Base-by-base conservation (phyloP, 768 basidiomycete species). In the Russula foetens region DNA sequence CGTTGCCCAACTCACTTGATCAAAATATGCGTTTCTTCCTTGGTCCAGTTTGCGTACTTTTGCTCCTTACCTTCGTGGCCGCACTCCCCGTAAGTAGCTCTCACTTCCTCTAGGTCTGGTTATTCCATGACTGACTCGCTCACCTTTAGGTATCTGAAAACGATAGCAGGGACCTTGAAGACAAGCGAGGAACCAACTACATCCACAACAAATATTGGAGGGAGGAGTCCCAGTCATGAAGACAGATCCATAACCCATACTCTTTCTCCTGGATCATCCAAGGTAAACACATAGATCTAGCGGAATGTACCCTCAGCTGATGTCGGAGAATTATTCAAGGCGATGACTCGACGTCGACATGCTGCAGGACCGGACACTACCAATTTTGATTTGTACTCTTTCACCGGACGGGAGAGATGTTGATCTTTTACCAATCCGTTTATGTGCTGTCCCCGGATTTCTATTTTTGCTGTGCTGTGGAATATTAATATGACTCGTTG, bases 11-110 rank as follows among this genome's bases (percentile, higher is more conserved):
- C 60, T 17, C 28, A 4, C 24, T 23, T 4, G 1, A 7, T 17
- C 4, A 41, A 0, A 62, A 35, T 19, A 62, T 62, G 60, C 60
- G 60, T 9, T 58, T 62, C 46, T 19, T 58, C 51, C 38, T 47
- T 9, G 39, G 23, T 12, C n/a, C 56, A 0, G 24, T 62, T 39
- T 43, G 28, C 6, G 23, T 45, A 7, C 60, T 62, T 38, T 4
- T 58, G 4, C 23, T 62, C 17, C 56, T 46, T 41, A 4, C 51
- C 9, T 29, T 62, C 26, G 60, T 53, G 2, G 23, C 53, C 24
- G 56, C 60, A 15, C 7, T 1, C 6, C 60, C 60, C 2, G 60
- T 62, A 21, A 62, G 60, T 1, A 19, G 2, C n/a, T 15, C 19
- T 35, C n/a, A 8, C 17, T 14, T 19, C 5, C 14, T 2, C 12